Base-by-base conservation (phyloP, 2,329 filamentous ascomycete genomes). In the Aspergillus costaricaensis region DNA sequence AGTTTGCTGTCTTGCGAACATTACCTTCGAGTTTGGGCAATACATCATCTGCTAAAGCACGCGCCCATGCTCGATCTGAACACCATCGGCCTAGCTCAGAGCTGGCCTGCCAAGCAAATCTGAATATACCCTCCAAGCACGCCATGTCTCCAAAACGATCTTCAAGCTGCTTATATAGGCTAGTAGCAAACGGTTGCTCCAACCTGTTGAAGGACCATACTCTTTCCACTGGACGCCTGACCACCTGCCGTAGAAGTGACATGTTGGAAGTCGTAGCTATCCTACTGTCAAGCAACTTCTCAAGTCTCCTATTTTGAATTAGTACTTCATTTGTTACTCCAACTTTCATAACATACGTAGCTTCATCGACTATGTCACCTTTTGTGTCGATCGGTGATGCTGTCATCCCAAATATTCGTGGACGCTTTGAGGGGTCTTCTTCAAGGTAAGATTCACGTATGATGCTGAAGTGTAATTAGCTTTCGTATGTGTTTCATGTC, bases 361-460 rank as follows among this genome's bases (percentile, higher is more conserved):
- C 90, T 39, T 91, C 91, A 61, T 86, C 81, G 15, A 82, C 80
- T 27, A 96, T 83, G 65, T 96, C 88, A 0, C 85, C 84, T 69
- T 91, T 90, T 0, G 91, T 87, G 77, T 98, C 93, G 2, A 97
- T 89, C 0, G 95, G 95, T 0, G 95, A 98, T 7, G 95, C 95
- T 1, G 95, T 99, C 94, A 98, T 97, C 25, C 94, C 94, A 66
- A 99, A 90, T 19, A 99, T 88, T 39, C 88, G 89, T 4, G 95
- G 95, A 4, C 87, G 83, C 51, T 77, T 78, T 0, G 71, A 67
- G 0, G 73, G 64, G 0, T 81, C 77, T 30, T 82, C 79, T 2
- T 82, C 76, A 1, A 86, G 65, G 70, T 97, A 98, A 67, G 91
- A 92, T 60, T 96, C 90, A 68, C 91, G 92, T 77, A 99, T 91